Evolutionary conservation across 2,329 filamentous ascomycete species (phyloP).

Genomic region (Fusarium brachygibbosum): DNA sequence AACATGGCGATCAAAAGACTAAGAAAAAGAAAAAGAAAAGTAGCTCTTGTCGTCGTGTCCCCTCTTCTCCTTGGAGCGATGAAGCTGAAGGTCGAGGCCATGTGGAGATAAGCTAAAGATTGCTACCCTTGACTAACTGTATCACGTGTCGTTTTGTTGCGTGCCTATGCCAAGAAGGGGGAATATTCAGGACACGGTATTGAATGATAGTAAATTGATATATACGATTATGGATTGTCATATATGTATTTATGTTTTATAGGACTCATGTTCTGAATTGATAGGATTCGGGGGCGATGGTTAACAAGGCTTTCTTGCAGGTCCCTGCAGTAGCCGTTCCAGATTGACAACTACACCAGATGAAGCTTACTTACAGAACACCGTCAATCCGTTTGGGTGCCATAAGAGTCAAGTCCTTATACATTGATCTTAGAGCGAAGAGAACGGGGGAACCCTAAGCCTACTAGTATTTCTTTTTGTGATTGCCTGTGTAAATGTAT

Average conservation of each 20-base stretch:
- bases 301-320: not conserved
- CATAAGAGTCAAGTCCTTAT: no score
- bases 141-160: slow-evolving; percentile 44
- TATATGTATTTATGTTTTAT: not conserved
- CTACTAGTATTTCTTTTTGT: no score
- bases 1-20: slow-evolving; percentile 35
- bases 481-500: no score
- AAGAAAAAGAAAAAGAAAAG: not conserved
- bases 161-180: slow-evolving; percentile 12
- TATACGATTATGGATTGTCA: not conserved
- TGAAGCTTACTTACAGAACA: no score
- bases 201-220: not conserved
- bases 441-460: no score
- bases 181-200: not conserved
- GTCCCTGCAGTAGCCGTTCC: not conserved
- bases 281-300: not conserved
- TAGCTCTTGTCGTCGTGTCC: not conserved
- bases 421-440: no score
- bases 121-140: slow-evolving; percentile 42
- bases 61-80: not conserved
- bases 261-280: not conserved
- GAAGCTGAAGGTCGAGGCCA: slow-evolving; percentile 18
- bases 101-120: slow-evolving; percentile 46
- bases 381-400: no score
- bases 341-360: not conserved